A percentile compares a stretch with the other conserved stretches of the same genome.
These are phyloP conservation scores for Paecilomyces dactylethromorphus DNA, from an alignment of 2,329 filamentous ascomycete genomes.

Conservation along the genomic window DNA sequence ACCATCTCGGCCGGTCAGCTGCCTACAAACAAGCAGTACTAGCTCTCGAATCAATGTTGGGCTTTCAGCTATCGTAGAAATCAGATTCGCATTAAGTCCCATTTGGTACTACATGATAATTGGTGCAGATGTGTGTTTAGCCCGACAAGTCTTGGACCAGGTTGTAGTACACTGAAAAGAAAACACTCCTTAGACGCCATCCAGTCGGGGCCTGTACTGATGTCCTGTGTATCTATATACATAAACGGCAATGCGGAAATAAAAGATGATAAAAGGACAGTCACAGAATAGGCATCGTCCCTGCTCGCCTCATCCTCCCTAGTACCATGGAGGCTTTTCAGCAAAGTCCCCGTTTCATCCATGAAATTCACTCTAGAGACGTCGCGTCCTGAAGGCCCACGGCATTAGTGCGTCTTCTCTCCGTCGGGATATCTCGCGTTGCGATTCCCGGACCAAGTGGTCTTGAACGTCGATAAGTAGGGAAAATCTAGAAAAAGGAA, in stretches of 20 bases:
- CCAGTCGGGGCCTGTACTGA: slow-evolving; percentile 15
- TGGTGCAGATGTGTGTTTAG: background rate
- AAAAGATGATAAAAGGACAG: background rate
- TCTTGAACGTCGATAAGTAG: slow-evolving; percentile 55
- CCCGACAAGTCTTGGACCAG: background rate
- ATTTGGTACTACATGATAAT: background rate
- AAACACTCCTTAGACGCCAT: slow-evolving; percentile 24
- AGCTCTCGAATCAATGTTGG: background rate
- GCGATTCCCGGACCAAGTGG: slow-evolving; percentile 78
- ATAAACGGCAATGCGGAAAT: slow-evolving; percentile 5
- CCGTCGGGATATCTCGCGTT: slow-evolving; percentile 60
- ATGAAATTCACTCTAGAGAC: slow-evolving; percentile 53
- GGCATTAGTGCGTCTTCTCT: slow-evolving; percentile 42
- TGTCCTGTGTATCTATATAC: slow-evolving; percentile 27
- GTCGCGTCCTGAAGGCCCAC: slow-evolving; percentile 60
- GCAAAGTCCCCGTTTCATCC: background rate
- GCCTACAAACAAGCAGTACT: background rate
- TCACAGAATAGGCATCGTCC: background rate
- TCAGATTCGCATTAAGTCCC: background rate
- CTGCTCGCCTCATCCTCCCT: background rate
- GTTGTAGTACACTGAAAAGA: slow-evolving; percentile 6
- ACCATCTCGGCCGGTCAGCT: slow-evolving; percentile 1
- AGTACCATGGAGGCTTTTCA: background rate
- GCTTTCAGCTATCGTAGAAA: background rate
- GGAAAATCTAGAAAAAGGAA: slow-evolving; percentile 45